These are phyloP conservation scores for Salisapilia sapeloensis DNA, from an alignment of 352 stramenopile genomes.

Conservation along the genomic window DNA sequence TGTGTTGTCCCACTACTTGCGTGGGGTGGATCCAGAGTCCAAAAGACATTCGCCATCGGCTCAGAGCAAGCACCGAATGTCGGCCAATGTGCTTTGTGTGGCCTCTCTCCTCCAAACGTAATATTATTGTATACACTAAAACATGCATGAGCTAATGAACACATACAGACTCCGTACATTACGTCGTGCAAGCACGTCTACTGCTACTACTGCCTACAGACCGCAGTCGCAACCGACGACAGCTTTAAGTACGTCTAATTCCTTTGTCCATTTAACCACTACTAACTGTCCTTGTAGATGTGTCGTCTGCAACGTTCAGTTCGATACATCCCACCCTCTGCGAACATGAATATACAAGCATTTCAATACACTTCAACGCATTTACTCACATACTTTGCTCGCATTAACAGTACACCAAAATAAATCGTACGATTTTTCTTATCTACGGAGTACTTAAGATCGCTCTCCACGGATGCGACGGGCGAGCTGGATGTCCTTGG, in stretches of 20 bases:
- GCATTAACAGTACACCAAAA: not conserved
- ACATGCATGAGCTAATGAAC: not conserved
- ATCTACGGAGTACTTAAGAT: conserved; percentile 25
- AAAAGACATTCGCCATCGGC: conserved; percentile 3
- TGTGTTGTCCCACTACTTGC: conserved; percentile 60
- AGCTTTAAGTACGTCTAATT: conserved; percentile 38
- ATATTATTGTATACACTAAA: not conserved
- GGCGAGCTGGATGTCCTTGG: conserved; percentile 90
- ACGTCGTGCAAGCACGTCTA: conserved; percentile 77
- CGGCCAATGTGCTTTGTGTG: conserved; percentile 44
- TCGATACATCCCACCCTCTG: conserved; percentile 47
- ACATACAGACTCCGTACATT: conserved; percentile 61
- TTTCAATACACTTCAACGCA: conserved; percentile 1
- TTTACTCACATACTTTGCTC: not conserved
- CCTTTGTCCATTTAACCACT: not conserved
- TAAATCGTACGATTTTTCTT: conserved; percentile 1
- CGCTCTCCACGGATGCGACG: conserved; percentile 83
- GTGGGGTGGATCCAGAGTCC: conserved; percentile 23
- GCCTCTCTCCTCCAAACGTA: conserved; percentile 32
- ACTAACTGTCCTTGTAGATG: conserved; percentile 17
- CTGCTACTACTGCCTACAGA: conserved; percentile 77
- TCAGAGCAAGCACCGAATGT: not conserved
- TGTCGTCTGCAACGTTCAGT: conserved; percentile 32
- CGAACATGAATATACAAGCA: conserved; percentile 7
- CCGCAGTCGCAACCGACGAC: conserved; percentile 43